Conservation (phyloP, 805 yeast species). For the Metschnikowia hibisci region DNA sequence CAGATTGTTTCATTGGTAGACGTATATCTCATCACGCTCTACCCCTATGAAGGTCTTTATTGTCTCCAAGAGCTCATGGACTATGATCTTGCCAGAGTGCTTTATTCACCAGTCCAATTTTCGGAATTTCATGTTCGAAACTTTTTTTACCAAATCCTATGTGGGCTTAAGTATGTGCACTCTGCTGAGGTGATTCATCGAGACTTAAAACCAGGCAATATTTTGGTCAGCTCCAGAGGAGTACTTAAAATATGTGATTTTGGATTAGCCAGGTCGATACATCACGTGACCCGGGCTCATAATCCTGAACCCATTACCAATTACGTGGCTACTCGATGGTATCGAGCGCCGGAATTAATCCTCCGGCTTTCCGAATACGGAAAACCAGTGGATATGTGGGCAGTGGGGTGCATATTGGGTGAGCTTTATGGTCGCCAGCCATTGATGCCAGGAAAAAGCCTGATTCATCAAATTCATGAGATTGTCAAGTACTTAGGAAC, state of each 20-base stretch:
- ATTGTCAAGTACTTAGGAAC: constrained; percentile 69
- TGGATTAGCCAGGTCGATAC: constrained; percentile 83
- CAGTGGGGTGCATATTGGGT: constrained; percentile 85
- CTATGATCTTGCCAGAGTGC: constrained; percentile 76
- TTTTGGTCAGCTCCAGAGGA: constrained; percentile 72
- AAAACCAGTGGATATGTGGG: constrained; percentile 84
- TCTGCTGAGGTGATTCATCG: constrained; percentile 90
- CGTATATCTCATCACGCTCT: constrained; percentile 59
- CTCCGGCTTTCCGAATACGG: constrained; percentile 56
- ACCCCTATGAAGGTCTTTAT: constrained; percentile 81
- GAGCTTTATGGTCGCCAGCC: constrained; percentile 82
- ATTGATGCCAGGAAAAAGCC: constrained; percentile 71
- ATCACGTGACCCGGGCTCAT: constrained; percentile 23
- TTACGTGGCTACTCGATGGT: constrained; percentile 95
- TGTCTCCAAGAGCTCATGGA: constrained; percentile 85
- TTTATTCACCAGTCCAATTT: constrained; percentile 70
- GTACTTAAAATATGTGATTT: constrained; percentile 84
- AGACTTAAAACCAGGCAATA: constrained; percentile 89
- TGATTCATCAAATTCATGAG: constrained; percentile 64
- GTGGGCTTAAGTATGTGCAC: constrained; percentile 86
- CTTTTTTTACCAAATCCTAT: constrained; percentile 74
- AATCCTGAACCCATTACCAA: constrained; percentile 51
- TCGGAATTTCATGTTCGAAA: constrained; percentile 80
- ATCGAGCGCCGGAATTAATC: constrained; percentile 88
- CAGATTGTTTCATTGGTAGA: constrained; percentile 69